Base-by-base conservation (phyloP, 2,329 filamentous ascomycete genomes). In the Macroventuria anomochaeta region DNA sequence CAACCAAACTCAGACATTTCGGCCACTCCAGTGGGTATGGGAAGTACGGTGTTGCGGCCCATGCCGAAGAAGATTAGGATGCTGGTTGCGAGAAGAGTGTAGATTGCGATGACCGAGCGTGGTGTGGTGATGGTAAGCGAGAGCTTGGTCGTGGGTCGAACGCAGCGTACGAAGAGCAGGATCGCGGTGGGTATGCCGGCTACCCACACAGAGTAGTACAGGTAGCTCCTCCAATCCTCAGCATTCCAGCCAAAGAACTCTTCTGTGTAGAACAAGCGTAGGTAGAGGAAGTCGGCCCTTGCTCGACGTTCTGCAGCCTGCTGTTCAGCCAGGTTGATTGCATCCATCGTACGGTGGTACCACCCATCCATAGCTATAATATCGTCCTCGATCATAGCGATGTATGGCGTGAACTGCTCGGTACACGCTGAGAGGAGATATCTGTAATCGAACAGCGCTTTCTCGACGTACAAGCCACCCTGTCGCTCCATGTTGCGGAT, bases 191-290 rank as follows among this genome's bases (percentile, higher is more conserved):
- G 60, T 2, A 67, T 28, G 7, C 43, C 33, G 25, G 65, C 61
- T 5, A 63, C 52, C 40, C 37, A 60, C 4, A 75, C 21, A 1
- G 75, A 77, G 53, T 63, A 71, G 33, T 68, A 63, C 3, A 77
- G 51, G 46, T 79, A 78, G 3, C 49, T 66, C 0, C 44, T 56
- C 76, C 76, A 79, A 32, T 75, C 61, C 56, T 80, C 76, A 7
- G 65, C 65, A 44, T 80, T 79, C 78, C 77, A 80, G 44, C 77
- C 77, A 3, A 77, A 69, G 38, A 77, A 76, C 42, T 76, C 66
- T 47, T 80, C 77, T 0, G 76, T 78, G 53, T 78, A 79, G 65
- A 81, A 80, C 11, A 81, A 67, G 2, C 77, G 76, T 15, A 80
- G 67, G 58, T 80, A 80, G 6, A 79, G 63, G 58, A 74, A 75